phyloP scores from a whole-genome alignment of 2,329 filamentous ascomycete genomes.

The Curvularia hawaiiensis region DNA sequence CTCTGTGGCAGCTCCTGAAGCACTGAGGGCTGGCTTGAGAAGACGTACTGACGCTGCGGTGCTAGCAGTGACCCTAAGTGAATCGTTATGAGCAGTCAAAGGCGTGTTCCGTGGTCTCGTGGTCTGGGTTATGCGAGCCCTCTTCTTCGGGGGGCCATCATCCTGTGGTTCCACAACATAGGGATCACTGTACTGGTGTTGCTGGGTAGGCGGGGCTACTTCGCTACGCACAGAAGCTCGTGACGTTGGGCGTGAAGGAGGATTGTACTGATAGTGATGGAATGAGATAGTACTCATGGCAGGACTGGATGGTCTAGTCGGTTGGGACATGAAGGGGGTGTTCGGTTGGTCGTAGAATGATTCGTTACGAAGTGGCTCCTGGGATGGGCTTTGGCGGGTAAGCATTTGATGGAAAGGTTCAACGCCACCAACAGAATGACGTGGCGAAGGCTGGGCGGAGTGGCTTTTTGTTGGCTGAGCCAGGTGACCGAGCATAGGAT shows the following conservation, averaged over 20 bases:
- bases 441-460: conserved; percentile 25
- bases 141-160: conserved; percentile 71
- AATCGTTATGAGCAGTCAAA: conserved; percentile 77
- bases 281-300: conserved; percentile 50
- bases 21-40: conserved; percentile 72
- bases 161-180: conserved; percentile 43
- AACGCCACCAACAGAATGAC: conserved; percentile 34
- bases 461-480: conserved; percentile 32
- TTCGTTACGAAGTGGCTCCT: conserved; percentile 33
- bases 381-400: conserved; percentile 36
- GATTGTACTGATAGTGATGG: conserved; percentile 38
- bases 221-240: conserved; percentile 47
- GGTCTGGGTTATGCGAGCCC: conserved; percentile 76
- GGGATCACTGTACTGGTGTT: conserved; percentile 26
- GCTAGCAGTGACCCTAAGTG: conserved; percentile 86
- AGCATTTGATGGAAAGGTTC: conserved; percentile 48
- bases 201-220: conserved; percentile 23
- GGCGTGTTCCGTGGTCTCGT: conserved; percentile 73
- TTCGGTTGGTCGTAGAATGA: conserved; percentile 35
- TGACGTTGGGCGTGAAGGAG: conserved; percentile 47
- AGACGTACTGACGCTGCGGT: conserved; percentile 86
- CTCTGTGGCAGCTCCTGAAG: conserved; percentile 63
- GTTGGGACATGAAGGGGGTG: conserved; percentile 36
- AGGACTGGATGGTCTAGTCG: conserved; percentile 53
- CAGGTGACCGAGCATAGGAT: conserved; percentile 55